Percentiles rank a stretch among this genome's conserved stretches.
These are phyloP conservation scores for Pleurotus tuber-regium DNA, from an alignment of 768 basidiomycete genomes.

Conservation along the genomic window DNA sequence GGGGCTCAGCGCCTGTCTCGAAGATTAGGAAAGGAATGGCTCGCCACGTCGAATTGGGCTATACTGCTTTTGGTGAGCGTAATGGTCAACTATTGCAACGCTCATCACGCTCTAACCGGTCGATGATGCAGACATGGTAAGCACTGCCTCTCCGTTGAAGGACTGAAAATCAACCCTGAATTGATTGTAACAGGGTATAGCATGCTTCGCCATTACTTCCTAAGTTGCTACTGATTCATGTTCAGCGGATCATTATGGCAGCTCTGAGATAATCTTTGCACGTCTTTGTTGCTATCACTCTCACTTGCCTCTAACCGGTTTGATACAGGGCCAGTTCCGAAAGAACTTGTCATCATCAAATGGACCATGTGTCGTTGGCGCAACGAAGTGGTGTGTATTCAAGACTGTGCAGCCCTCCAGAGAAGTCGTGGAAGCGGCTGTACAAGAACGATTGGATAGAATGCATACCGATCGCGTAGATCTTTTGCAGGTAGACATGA, in stretches of 20 bases:
- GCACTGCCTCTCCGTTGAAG: conserved; percentile 10
- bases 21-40: conserved; percentile 69
- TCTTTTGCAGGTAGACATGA: conserved; percentile 60
- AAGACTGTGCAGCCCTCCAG: conserved; percentile 48
- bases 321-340: conserved; percentile 70
- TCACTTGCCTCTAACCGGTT: conserved; percentile 9
- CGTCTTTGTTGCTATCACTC: conserved; percentile 5
- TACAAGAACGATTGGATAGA: conserved; percentile 68
- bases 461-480: conserved; percentile 63
- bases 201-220: conserved; percentile 8
- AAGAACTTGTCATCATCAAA: conserved; percentile 37
- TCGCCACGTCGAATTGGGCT: conserved; percentile 58
- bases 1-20: conserved; percentile 70
- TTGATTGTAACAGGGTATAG: conserved; percentile 26
- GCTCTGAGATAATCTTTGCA: conserved; percentile 75
- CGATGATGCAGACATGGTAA: conserved; percentile 35
- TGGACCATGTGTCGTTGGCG: conserved; percentile 49
- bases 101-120: conserved; percentile 4
- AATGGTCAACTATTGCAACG: not conserved
- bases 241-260: conserved; percentile 84
- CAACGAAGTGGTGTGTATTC: conserved; percentile 89
- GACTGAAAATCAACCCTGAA: conserved; percentile 3
- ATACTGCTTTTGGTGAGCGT: conserved; percentile 57
- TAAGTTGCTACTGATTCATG: conserved; percentile 1
- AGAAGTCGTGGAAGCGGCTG: conserved; percentile 54